phyloP scores from a whole-genome alignment of 169 alveolate genomes.

The Eimeria praecox region DNA sequence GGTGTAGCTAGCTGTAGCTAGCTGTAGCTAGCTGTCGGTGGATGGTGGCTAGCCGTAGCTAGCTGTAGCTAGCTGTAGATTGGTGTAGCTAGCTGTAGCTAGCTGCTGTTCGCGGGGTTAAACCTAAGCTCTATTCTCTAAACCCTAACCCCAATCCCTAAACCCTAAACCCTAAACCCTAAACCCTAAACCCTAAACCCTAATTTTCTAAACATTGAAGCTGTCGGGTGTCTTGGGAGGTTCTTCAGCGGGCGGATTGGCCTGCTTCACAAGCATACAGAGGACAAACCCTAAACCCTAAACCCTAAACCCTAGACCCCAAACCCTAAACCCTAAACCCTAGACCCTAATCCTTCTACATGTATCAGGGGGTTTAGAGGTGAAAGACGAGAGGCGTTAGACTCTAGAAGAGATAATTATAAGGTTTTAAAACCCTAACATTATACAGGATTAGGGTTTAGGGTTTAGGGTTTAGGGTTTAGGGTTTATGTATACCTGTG shows the following conservation, averaged over 20 bases:
- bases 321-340: not conserved
- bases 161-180: too few species aligned
- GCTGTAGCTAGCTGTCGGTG: too few species aligned
- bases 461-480: slow-evolving; percentile 31
- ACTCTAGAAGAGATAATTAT: too few species aligned
- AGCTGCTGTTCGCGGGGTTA: too few species aligned
- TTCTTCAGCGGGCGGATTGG: not conserved
- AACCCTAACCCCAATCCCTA: too few species aligned
- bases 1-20: too few species aligned
- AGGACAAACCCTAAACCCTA: slow-evolving; percentile 37
- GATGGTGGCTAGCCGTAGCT: not conserved
- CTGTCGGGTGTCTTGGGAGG: slow-evolving; percentile 4
- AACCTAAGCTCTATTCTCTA: too few species aligned
- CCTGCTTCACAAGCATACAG: not conserved
- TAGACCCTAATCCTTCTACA: not conserved
- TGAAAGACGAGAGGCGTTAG: too few species aligned
- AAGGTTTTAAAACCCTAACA: not conserved
- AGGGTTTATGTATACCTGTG: not conserved
- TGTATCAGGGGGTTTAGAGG: too few species aligned
- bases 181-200: too few species aligned
- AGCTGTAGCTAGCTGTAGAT: not conserved
- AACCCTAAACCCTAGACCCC: slow-evolving; percentile 11
- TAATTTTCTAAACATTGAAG: slow-evolving; percentile 26
- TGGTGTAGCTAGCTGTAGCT: not conserved
- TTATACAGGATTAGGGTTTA: not conserved